Percentiles rank a stretch among this genome's conserved stretches.
phyloP scores from a whole-genome alignment of 306 rosid genomes.

The barrel medic (Medicago truncatula) region MtrunA17r5.0-ANR NC_053045.1:31531501-31532000 shows the following conservation, averaged over 20 bases:
- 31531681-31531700: background rate
- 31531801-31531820: too few species aligned
- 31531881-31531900: background rate
- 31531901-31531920: background rate
- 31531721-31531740: too few species aligned
- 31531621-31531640: background rate
- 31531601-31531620: slow-evolving; percentile 12
- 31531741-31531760: too few species aligned
- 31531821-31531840: background rate
- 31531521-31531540: slow-evolving; percentile 30
- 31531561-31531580: background rate
- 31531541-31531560: slow-evolving; percentile 12
- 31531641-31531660: background rate
- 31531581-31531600: slow-evolving; percentile 10
- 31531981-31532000: too few species aligned
- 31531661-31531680: background rate
- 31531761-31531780: too few species aligned
- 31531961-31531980: background rate
- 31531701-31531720: background rate
- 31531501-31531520: slow-evolving; percentile 25
- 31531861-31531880: background rate
- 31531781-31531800: too few species aligned
- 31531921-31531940: background rate
- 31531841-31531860: background rate
- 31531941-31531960: background rate